Percentiles rank a stretch among this genome's conserved stretches.
Evolutionary conservation across 306 rosid species (phyloP).

Genomic region (Macrotyloma uniflorum): DNA sequence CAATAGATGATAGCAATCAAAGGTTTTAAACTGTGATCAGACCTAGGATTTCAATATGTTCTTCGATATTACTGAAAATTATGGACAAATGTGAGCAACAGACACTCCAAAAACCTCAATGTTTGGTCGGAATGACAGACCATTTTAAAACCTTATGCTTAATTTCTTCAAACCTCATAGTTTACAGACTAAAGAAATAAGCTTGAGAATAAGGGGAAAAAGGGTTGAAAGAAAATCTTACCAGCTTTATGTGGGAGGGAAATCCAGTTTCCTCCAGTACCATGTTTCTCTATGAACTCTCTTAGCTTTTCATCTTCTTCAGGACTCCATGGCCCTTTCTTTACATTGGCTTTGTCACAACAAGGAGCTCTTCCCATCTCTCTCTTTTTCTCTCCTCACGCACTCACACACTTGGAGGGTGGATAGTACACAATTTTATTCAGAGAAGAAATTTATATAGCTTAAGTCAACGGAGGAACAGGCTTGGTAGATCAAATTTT

Average conservation of each 20-base stretch:
- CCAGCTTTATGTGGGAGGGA: constrained; percentile 88
- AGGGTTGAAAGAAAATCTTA: constrained; percentile 2
- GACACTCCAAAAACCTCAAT: neutral
- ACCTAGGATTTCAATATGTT: neutral
- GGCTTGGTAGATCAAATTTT: constrained; percentile 40
- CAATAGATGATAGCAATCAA: constrained; percentile 1
- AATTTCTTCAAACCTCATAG: neutral
- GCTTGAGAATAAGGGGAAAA: neutral
- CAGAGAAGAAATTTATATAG: constrained; percentile 30
- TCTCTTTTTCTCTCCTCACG: neutral
- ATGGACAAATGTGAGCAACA: neutral
- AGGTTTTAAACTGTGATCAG: neutral
- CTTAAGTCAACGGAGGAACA: constrained; percentile 55
- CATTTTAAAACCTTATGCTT: neutral
- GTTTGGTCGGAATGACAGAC: neutral
- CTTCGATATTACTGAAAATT: neutral
- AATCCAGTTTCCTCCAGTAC: constrained; percentile 96
- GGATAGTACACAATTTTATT: constrained; percentile 1
- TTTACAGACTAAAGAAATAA: neutral
- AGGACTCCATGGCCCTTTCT: constrained; percentile 98
- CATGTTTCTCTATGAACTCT: constrained; percentile 66
- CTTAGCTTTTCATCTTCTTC: constrained; percentile 87
- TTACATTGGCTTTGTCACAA: constrained; percentile 90
- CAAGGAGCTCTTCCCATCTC: constrained; percentile 96
- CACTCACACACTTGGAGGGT: constrained; percentile 7